Conservation (phyloP, 441 rosid genomes). For the Erodium moschatum region DNA sequence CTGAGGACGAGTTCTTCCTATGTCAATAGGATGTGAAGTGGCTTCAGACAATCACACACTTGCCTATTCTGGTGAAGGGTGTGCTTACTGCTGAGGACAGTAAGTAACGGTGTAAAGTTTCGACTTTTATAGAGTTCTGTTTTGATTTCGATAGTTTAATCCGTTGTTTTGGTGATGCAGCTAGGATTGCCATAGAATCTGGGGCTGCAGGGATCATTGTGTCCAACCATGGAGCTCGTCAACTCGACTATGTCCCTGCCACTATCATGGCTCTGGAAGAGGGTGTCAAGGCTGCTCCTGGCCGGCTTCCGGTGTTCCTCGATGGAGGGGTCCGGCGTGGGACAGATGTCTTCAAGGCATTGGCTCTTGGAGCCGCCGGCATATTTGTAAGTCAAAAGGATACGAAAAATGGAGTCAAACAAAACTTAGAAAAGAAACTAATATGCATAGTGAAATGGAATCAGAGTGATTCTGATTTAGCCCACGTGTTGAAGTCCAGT, state of each 20-base stretch:
- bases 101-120: constrained; percentile 21
- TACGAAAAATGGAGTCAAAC: no score
- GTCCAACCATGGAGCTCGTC: constrained; percentile 96
- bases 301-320: constrained; percentile 68
- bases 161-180: constrained; percentile 30
- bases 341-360: constrained; percentile 82
- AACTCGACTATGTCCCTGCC: constrained; percentile 87
- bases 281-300: constrained; percentile 84
- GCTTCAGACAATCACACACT: constrained; percentile 53
- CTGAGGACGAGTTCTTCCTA: background rate
- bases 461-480: no score
- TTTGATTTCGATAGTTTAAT: background rate
- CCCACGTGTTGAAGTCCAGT: no score
- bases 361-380: constrained; percentile 94
- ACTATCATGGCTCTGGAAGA: constrained; percentile 87
- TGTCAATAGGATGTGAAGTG: constrained; percentile 43
- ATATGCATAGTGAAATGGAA: no score
- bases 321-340: constrained; percentile 90
- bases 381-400: constrained; percentile 56
- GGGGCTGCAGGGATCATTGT: constrained; percentile 95
- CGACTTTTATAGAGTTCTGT: background rate
- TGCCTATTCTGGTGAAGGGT: constrained; percentile 76
- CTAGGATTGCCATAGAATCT: constrained; percentile 55
- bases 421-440: no score
- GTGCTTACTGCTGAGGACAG: constrained; percentile 84